Conservation (phyloP, 257 asterid genomes). For the Perilla frutescens region DNA sequence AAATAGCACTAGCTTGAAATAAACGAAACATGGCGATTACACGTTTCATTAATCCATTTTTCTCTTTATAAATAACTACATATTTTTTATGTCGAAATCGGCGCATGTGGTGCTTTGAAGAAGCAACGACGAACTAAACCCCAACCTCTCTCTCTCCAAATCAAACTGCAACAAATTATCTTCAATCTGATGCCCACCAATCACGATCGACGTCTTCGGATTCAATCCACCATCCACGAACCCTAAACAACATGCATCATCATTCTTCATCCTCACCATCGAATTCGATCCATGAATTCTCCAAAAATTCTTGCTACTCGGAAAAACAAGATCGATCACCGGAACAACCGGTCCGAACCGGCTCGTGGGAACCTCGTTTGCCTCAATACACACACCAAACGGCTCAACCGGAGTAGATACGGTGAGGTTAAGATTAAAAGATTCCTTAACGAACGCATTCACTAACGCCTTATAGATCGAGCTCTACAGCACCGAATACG, state of each 20-base stretch:
- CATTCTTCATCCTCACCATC: constrained; percentile 36
- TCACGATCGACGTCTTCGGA: constrained; percentile 39
- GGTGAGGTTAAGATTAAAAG: constrained; percentile 32
- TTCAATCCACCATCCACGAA: constrained; percentile 41
- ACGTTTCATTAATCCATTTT: too few species aligned
- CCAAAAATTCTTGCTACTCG: constrained; percentile 31
- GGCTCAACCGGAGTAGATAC: constrained; percentile 36
- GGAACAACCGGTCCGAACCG: constrained; percentile 40
- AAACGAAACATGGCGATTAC: too few species aligned
- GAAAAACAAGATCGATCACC: constrained; percentile 39
- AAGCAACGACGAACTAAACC: constrained; percentile 43
- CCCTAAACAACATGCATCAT: constrained; percentile 47
- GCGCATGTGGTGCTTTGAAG: constrained; percentile 25
- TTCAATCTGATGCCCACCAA: constrained; percentile 48
- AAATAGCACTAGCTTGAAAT: too few species aligned
- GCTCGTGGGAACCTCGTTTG: constrained; percentile 14
- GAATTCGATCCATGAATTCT: constrained; percentile 43
- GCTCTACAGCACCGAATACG: constrained; percentile 34
- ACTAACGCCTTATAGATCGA: constrained; percentile 38
- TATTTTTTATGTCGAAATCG: too few species aligned
- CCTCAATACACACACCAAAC: constrained; percentile 32
- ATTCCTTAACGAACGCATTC: constrained; percentile 36
- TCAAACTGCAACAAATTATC: constrained; percentile 50
- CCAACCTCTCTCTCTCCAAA: constrained; percentile 38
- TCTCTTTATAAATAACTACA: too few species aligned